Base-by-base conservation (phyloP, 768 basidiomycete species). In the Boletus huronensis region DNA sequence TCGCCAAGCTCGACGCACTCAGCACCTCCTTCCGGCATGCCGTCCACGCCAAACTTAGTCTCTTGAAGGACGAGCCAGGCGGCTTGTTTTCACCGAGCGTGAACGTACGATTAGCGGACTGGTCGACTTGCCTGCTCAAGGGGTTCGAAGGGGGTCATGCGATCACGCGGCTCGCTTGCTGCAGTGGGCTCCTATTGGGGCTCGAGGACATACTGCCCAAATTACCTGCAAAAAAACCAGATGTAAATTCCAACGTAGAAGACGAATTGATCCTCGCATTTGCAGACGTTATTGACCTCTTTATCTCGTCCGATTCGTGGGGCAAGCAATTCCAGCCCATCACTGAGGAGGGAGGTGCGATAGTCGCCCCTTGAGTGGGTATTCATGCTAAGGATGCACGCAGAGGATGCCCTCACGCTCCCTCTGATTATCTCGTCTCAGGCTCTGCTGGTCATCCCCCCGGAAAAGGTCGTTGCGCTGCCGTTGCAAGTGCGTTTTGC, bases 231-330 rank as follows among this genome's bases (percentile, higher is more conserved):
- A 52, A 67, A 57, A 48, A 68, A 25, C 61, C 65, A 14, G 64
- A 65, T n/a, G 67, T 69, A 9, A 75, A 77, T 42, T 70, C 72
- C 5, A 64, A 63, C 40, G 77, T 85, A 10, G 85, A 91, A 66
- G 80, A 86, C 50, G 85, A 88, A 61, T 66, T 82, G 25, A 74
- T 90, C 29, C 73, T 92, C 26, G 81, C 86, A 3, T 74, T 90
- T 26, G 88, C 90, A 8, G 88, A 90, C 64, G 79, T 87, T 23
- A 80, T 90, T 66, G 88, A 90, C 59, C 70, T 78, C 11, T 83
- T 85, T 57, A 60, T 64, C 17, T 65, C 64, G 7, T 70, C 73
- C 5, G 69, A 66, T 44, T 74, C 74, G 16, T 90, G 88, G 88
- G 82, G 85, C 64, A 79, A 75, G 48, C 87, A 90, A 61, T 90